Evolutionary conservation across 176 grass and related monocot genomes (phyloP), one percentile per base, ranked within the genome.

Genomic region (Ensete ventricosum): DNA sequence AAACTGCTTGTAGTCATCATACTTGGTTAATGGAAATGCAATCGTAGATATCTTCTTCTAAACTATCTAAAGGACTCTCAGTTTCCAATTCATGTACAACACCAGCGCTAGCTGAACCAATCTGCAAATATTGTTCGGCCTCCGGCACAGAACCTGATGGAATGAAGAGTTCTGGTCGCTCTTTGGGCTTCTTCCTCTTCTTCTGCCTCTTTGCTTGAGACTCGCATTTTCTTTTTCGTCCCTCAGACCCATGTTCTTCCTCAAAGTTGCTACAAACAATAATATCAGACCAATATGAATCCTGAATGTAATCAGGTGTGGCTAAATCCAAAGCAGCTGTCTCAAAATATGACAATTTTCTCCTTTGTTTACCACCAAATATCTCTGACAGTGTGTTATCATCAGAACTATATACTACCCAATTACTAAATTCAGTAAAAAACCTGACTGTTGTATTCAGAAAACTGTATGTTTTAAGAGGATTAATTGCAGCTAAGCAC

Each of bases 211-310:
- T 69, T 9, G 9, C 43, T 69, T 2, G 29, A 10, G 89, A 83
- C n/a, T 64, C 29, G 13, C 72, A 70, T 77, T 87, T 92, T 82
- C 77, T 88, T 79, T 79, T 88, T 65, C 54, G 82, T 25, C 80
- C 85, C 73, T 77, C 79, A 59, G 83, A 79, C 22, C 76, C 50
- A 25, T 79, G 80, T 26, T 77, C 73, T n/a, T 97, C 90, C 11
- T 94, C 95, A 51, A 81, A 72, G 67, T 71, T 84, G 66, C 82
- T 79, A 71, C 81, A 88, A 77, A 98, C 79, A 60, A 98, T 86
- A 54, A 98, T 81, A 82, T 98, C 90, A 62, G 88, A 91, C 95
- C 95, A 98, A 76, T 98, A 98, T 0, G 94, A 93, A 78, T 98
- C 95, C 75, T 98, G 85, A 8, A 89, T 84, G 68, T 87, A 84